Percentiles rank a stretch among this genome's conserved stretches.
These are phyloP conservation scores for Hypoxylon sp. DNA, from an alignment of 2,329 filamentous ascomycete genomes.

Conservation along the genomic window DNA sequence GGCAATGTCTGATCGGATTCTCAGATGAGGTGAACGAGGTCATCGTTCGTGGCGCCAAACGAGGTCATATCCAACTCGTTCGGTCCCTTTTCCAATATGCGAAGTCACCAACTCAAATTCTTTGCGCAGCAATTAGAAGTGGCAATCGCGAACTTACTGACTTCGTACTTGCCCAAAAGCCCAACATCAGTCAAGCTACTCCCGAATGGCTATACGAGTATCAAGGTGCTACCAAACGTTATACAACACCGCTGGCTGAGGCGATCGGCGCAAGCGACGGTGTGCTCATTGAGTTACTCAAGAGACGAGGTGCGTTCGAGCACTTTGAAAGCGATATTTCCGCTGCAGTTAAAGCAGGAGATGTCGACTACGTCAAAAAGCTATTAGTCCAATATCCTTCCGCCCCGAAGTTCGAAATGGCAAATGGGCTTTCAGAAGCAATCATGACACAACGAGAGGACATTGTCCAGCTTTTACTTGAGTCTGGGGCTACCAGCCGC, in stretches of 20 bases:
- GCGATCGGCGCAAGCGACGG: slow-evolving; percentile 19
- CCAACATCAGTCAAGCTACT: slow-evolving; percentile 5
- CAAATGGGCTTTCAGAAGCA: not conserved
- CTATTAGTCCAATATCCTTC: not conserved
- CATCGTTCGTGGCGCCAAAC: slow-evolving; percentile 1
- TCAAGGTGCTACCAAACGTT: too few species aligned
- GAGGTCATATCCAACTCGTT: slow-evolving; percentile 25
- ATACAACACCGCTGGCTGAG: slow-evolving; percentile 36
- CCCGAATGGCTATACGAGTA: not conserved
- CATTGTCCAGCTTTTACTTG: slow-evolving; percentile 11
- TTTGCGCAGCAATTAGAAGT: slow-evolving; percentile 30
- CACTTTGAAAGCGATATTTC: not conserved
- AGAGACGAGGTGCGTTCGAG: slow-evolving; percentile 23
- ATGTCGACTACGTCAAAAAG: slow-evolving; percentile 15
- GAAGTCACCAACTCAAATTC: not conserved
- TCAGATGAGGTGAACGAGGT: not conserved
- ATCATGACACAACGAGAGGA: slow-evolving; percentile 8
- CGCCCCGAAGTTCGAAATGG: not conserved
- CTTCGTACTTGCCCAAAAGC: slow-evolving; percentile 18
- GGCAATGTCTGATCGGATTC: slow-evolving; percentile 5
- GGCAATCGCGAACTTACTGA: slow-evolving; percentile 25
- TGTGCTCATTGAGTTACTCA: slow-evolving; percentile 15
- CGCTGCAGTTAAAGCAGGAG: slow-evolving; percentile 11
- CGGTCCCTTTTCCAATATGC: slow-evolving; percentile 14
- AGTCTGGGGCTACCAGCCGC: not conserved